Percentiles rank a stretch among this genome's conserved stretches.
These are phyloP conservation scores for Stevia rebaudiana DNA, from an alignment of 140 eudicot species.

Conservation along the genomic window DNA sequence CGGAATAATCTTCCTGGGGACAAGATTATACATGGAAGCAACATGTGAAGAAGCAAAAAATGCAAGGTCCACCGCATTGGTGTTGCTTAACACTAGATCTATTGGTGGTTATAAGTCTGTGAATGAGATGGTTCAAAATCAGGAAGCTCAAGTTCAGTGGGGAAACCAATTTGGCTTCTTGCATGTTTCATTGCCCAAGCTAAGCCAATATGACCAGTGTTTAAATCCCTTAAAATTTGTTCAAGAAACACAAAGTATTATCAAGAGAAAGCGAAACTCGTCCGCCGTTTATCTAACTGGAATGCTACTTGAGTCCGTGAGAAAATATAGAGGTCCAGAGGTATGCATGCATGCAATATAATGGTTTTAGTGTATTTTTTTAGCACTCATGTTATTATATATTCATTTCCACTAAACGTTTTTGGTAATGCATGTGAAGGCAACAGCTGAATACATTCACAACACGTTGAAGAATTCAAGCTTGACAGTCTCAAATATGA, in stretches of 20 bases:
- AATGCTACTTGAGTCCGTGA: slow-evolving; percentile 36
- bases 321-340: slow-evolving; percentile 55
- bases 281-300: slow-evolving; percentile 56
- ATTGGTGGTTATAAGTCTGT: slow-evolving; percentile 71
- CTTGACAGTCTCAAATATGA: slow-evolving; percentile 66
- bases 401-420: too few species aligned
- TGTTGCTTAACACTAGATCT: slow-evolving; percentile 63
- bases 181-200: slow-evolving; percentile 53
- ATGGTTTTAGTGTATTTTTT: background rate
- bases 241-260: slow-evolving; percentile 29
- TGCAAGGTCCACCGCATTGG: slow-evolving; percentile 55
- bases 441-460: slow-evolving; percentile 56
- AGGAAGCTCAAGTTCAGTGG: slow-evolving; percentile 48
- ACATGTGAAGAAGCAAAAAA: slow-evolving; percentile 24
- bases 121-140: slow-evolving; percentile 52
- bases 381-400: too few species aligned
- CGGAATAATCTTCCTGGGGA: slow-evolving; percentile 54
- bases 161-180: slow-evolving; percentile 76
- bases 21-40: slow-evolving; percentile 72
- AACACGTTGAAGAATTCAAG: slow-evolving; percentile 70
- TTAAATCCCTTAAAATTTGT: slow-evolving; percentile 48
- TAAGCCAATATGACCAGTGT: slow-evolving; percentile 5
- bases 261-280: slow-evolving; percentile 54
- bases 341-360: slow-evolving; percentile 24
- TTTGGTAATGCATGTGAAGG: slow-evolving; percentile 30